Evolutionary conservation across 129 eudicot genomes (phyloP).

Genomic region (Kitagawia praeruptora): DNA sequence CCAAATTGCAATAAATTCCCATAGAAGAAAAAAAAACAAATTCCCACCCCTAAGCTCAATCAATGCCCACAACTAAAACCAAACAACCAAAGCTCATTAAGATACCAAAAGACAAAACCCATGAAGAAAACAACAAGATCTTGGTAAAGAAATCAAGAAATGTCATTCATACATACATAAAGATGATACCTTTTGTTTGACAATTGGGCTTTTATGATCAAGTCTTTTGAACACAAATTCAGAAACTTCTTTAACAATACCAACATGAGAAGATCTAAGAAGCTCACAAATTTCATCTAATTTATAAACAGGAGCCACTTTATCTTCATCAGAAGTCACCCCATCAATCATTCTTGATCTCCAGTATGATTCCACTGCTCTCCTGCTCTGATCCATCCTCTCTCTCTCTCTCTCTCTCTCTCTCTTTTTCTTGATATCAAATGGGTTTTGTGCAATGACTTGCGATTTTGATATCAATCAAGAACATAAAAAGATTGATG

Average conservation of each 20-base stretch:
- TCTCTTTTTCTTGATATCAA: too few relatives aligned
- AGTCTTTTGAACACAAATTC: constrained; percentile 75
- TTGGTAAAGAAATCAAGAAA: not conserved
- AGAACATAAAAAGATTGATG: not conserved
- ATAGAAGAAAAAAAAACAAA: too few relatives aligned
- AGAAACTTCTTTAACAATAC: constrained; percentile 67
- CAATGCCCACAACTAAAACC: not conserved
- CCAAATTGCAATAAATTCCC: too few relatives aligned
- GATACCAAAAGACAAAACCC: not conserved
- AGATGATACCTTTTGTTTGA: constrained; percentile 67
- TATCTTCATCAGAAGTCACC: constrained; percentile 88
- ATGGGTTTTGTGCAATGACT: not conserved
- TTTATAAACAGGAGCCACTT: constrained; percentile 90
- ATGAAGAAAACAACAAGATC: not conserved
- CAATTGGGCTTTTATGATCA: constrained; percentile 81
- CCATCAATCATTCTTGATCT: constrained; percentile 77
- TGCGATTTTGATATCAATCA: not conserved
- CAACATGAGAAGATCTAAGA: constrained; percentile 66
- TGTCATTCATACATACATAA: not conserved
- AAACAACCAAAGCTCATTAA: not conserved
- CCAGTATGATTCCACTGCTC: constrained; percentile 99
- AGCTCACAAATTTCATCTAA: constrained; percentile 88
- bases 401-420: not conserved
- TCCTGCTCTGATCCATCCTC: constrained; percentile 87
- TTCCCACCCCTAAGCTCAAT: not conserved